Percentiles rank a stretch among this genome's conserved stretches.
Conservation (phyloP, 1,139 yeast species). For the Lodderomyces parapsilosis region DNA sequence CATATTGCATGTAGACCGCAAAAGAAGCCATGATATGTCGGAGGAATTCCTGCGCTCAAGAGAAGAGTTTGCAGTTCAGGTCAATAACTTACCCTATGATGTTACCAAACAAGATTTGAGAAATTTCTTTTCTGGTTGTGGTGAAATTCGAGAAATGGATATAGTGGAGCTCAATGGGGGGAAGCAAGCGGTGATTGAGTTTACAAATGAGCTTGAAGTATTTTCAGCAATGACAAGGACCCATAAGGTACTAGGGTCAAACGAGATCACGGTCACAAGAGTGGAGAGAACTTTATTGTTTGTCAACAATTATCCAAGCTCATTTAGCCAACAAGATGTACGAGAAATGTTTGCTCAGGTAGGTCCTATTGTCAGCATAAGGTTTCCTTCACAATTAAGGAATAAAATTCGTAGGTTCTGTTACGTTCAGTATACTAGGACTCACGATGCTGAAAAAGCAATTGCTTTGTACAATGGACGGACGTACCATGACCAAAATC, state of each 20-base stretch:
- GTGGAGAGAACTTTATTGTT: conserved; percentile 53
- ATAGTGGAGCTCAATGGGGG: conserved; percentile 21
- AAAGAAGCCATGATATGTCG: conserved; percentile 8
- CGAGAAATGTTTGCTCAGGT: conserved; percentile 37
- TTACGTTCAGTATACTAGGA: conserved; percentile 58
- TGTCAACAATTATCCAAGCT: conserved; percentile 74
- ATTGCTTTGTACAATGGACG: conserved; percentile 42
- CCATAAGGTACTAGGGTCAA: conserved; percentile 43
- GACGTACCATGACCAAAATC: conserved; percentile 20
- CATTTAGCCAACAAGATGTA: conserved; percentile 41
- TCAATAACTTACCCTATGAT: conserved; percentile 35
- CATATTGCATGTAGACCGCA: conserved; percentile 2
- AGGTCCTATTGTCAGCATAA: conserved; percentile 52
- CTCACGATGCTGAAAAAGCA: conserved; percentile 51
- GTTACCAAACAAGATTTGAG: conserved; percentile 33
- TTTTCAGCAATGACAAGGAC: conserved; percentile 63
- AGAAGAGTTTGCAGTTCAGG: conserved; percentile 53
- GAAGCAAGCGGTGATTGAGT: conserved; percentile 53
- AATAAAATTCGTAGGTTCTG: conserved; percentile 69
- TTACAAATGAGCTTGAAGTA: conserved; percentile 47
- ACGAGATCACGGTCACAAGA: conserved; percentile 45
- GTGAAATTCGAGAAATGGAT: conserved; percentile 37
- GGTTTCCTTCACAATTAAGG: conserved; percentile 66
- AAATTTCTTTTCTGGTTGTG: conserved; percentile 61
- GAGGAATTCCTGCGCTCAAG: conserved; percentile 41